A percentile compares a stretch with the other conserved stretches of the same genome.
phyloP scores from a whole-genome alignment of 2,329 filamentous ascomycete species.

The Trematosphaeria pertusa region DNA sequence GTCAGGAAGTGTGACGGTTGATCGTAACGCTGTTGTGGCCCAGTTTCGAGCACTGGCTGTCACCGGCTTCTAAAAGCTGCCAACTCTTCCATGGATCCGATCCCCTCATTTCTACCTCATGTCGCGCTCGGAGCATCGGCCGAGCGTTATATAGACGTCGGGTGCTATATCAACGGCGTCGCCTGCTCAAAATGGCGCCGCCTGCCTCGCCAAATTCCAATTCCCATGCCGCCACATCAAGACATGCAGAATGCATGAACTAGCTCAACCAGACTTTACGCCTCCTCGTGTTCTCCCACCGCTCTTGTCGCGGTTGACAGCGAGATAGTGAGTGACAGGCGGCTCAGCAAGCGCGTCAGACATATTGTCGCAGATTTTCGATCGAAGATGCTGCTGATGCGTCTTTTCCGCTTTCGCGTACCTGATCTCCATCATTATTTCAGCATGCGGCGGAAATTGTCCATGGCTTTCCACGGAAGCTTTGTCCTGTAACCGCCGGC shows the following conservation, averaged over 20 bases:
- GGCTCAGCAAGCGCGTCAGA: too few species aligned
- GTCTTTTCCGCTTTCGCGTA: background rate
- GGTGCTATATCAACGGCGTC: conserved; percentile 6
- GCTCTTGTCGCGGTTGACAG: background rate
- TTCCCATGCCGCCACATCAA: conserved; percentile 2
- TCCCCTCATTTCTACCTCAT: conserved; percentile 1
- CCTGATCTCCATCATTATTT: background rate
- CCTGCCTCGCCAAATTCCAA: conserved; percentile 2
- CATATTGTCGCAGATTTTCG: too few species aligned
- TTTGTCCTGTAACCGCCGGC: too few species aligned
- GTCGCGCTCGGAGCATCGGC: conserved; percentile 1
- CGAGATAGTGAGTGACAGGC: too few species aligned
- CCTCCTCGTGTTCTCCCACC: background rate
- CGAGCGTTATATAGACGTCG: too few species aligned
- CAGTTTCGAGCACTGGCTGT: conserved; percentile 1
- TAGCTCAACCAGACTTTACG: background rate
- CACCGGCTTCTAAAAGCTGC: background rate
- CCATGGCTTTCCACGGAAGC: background rate
- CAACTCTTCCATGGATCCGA: background rate
- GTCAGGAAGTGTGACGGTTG: conserved; percentile 32
- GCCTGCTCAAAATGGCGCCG: conserved; percentile 4
- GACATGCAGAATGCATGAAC: conserved; percentile 4
- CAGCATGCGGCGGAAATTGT: background rate
- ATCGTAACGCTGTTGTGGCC: conserved; percentile 22
- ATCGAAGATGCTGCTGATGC: background rate